Conservation (phyloP, 1,284 basidiomycete species). For the Marasmius fiardii region DNA sequence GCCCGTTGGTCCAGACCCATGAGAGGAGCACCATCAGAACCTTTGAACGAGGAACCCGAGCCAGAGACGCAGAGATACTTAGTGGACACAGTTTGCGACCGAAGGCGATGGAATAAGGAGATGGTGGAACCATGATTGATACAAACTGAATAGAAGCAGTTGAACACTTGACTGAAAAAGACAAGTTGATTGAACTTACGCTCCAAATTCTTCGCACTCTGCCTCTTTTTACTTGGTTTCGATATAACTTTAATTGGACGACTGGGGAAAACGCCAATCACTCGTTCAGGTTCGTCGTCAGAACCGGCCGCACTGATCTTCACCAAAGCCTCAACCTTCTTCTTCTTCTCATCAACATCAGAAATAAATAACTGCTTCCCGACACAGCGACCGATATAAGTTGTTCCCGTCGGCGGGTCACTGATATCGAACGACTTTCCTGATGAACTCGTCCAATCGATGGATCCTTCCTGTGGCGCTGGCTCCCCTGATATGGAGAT, state of each 20-base stretch:
- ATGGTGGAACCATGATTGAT: conserved; percentile 96
- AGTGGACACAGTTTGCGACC: conserved; percentile 92
- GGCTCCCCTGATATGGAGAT: conserved; percentile 92
- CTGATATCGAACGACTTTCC: conserved; percentile 81
- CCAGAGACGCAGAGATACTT: conserved; percentile 94
- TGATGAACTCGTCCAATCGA: conserved; percentile 82
- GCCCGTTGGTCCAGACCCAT: conserved; percentile 76
- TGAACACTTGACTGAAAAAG: conserved; percentile 16
- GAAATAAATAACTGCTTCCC: conserved; percentile 91
- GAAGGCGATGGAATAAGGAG: conserved; percentile 90
- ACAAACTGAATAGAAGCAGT: conserved; percentile 56
- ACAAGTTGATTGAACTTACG: conserved; percentile 50
- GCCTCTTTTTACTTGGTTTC: conserved; percentile 95
- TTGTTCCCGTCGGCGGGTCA: conserved; percentile 76
- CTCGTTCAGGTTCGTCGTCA: conserved; percentile 73
- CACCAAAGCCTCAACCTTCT: conserved; percentile 88
- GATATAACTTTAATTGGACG: conserved; percentile 96
- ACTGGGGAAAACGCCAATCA: conserved; percentile 85
- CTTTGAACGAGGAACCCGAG: conserved; percentile 85
- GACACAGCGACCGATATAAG: conserved; percentile 83
- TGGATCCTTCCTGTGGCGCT: conserved; percentile 74
- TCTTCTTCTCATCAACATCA: conserved; percentile 87
- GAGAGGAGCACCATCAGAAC: conserved; percentile 83
- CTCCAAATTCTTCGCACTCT: conserved; percentile 90
- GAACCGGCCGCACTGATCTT: conserved; percentile 83